Evolutionary conservation across 306 rosid genomes (phyloP).

Genomic region (Purshia tridentata): DNA sequence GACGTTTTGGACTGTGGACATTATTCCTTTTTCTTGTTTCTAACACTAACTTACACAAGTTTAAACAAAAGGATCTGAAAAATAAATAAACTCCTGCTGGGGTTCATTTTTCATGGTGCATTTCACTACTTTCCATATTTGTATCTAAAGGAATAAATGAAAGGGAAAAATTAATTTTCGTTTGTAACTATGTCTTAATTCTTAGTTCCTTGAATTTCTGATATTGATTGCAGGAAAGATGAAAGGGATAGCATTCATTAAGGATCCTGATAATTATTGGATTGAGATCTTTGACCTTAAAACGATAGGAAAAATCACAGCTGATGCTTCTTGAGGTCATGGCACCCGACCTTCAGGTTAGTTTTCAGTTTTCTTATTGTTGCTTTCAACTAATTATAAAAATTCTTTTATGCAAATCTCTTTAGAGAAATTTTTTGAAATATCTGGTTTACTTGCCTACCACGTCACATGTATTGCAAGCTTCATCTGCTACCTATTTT

Average conservation of each 20-base stretch:
- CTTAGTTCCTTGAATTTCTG: background rate
- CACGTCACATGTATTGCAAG: background rate
- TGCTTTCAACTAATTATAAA: background rate
- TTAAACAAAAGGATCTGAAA: background rate
- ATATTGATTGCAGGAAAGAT: slow-evolving; percentile 67
- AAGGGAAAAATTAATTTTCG: background rate
- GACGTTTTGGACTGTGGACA: background rate
- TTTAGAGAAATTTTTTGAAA: background rate
- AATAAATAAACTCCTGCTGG: background rate
- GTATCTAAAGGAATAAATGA: background rate
- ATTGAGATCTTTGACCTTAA: slow-evolving; percentile 87
- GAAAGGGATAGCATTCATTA: slow-evolving; percentile 89
- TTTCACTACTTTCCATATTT: background rate
- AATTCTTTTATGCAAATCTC: background rate
- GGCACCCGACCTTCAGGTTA: slow-evolving; percentile 32
- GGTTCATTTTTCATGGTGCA: background rate
- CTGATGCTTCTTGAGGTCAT: slow-evolving; percentile 37
- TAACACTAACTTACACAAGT: background rate
- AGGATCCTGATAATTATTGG: slow-evolving; percentile 98
- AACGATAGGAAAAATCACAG: slow-evolving; percentile 43
- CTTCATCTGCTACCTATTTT: background rate
- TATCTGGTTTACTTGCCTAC: background rate
- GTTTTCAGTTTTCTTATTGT: background rate
- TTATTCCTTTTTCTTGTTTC: background rate
- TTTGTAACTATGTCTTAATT: background rate